Evolutionary conservation across 108 stramenopile genomes (phyloP), one percentile per base, ranked within the genome.

Genomic region (Skeletonema marinoi): DNA sequence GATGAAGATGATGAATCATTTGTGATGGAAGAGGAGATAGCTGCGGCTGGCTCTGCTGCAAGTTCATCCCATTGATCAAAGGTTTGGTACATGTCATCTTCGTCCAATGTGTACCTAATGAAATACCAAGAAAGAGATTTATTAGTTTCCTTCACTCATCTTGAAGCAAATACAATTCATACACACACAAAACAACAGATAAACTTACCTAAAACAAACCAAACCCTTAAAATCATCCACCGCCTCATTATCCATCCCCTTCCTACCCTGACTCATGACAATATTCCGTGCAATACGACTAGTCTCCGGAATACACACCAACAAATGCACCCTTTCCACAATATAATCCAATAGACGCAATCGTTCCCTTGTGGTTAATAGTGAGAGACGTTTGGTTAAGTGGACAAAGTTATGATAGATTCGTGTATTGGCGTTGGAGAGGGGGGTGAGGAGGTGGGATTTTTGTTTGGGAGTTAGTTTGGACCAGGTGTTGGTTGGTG

Each of bases 221-320:
- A 87, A 68, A 30, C 86, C 86, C 70, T 87, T 87, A 65, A 87
- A 87, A 75, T 87, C 86, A 78, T 87, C 86, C 2, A 87, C 77
- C 8, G 83, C 70, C 39, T 87, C 86, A 71, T 83, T 84, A 39
- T 87, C 82, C 80, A 81, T 87, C 30, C 86, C 86, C 42, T 84
- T 87, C 63, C 80, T 35, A 0, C 72, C 83, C 44, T 87, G 86
- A 60, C 36, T 54, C 80, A 87, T 74, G 10, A 87, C 86, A 31
- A 87, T 82, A 62, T 84, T 87, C 33, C 86, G 59, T 19, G 86
- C 86, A 70, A 87, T 87, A 17, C 76, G 64, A 50, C 77, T 81
- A 0, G 83, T 81, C 39, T 87, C 86, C 14, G 86, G 86, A 32
- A 87, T 71, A 60, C 86, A 87, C 2, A 83, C 81, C 36, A 87